phyloP scores from a whole-genome alignment of 805 yeast species.

The Jamesozyma rosinii region DNA sequence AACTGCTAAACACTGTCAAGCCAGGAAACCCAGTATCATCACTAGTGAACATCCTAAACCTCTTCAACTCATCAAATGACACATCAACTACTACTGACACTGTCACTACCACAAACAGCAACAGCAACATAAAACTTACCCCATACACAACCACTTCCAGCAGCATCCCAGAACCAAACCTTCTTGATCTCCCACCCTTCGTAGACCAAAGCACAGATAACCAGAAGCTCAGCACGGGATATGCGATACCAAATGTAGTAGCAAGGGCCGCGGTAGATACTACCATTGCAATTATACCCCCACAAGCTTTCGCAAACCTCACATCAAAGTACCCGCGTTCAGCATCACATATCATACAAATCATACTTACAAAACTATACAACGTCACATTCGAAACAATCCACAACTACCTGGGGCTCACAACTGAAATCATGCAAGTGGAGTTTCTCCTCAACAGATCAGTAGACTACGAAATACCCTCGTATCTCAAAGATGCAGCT shows the following conservation, averaged over 20 bases:
- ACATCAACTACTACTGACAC: neutral
- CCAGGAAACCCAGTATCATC: constrained; percentile 83
- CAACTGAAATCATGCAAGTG: constrained; percentile 68
- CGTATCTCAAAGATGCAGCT: constrained; percentile 51
- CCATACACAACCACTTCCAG: neutral
- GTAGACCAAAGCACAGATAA: neutral
- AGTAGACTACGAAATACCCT: constrained; percentile 46
- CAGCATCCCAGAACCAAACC: neutral
- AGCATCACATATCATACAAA: constrained; percentile 88
- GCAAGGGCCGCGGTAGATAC: constrained; percentile 69
- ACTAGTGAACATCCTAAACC: constrained; percentile 63
- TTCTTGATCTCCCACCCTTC: neutral
- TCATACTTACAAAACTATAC: constrained; percentile 76
- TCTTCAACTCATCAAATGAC: constrained; percentile 41
- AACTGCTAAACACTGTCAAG: constrained; percentile 68
- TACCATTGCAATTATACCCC: constrained; percentile 88
- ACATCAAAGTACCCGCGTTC: constrained; percentile 74
- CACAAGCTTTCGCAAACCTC: constrained; percentile 65
- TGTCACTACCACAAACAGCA: neutral
- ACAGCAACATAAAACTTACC: neutral
- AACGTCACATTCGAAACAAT: constrained; percentile 89
- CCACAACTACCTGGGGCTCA: constrained; percentile 75
- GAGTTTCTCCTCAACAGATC: constrained; percentile 56
- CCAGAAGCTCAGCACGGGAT: neutral
- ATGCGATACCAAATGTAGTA: constrained; percentile 37